Evolutionary conservation across 306 rosid genomes (phyloP), one percentile per base, ranked within the genome.

Genomic region (Rosa rugosa): DNA sequence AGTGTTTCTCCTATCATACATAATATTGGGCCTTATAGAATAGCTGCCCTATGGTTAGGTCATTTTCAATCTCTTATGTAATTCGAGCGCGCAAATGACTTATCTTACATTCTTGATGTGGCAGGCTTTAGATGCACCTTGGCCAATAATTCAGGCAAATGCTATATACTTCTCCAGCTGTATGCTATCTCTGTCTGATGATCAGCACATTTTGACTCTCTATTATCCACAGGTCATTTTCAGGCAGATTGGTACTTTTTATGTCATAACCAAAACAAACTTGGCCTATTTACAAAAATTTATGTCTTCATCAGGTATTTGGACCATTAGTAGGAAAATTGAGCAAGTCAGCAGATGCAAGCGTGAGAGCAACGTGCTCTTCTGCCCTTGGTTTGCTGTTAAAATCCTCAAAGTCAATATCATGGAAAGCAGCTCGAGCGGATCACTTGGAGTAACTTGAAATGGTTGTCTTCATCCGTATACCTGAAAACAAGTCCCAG

Each of bases 101-200:
- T 4, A 38, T 41, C 42, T 41, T 77, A 13, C 17, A 47, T 51
- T 46, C 75, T 79, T 81, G 75, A 79, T 78, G 87, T 64, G 75
- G 83, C 97, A 95, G 99, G 99, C 97, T 77, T 90, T 92, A 73
- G 99, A 95, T 83, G 98, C 99, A 78, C 95, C 98, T 11, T 95
- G 95, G 99, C 97, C 99, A 51, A 79, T 85, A 83, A 87, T 95
- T 77, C 98, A 95, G 76, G 97, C 99, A 81, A 95, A 95, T 85
- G 99, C 99, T 68, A 84, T 91, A 77, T 95, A 95, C 92, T 91
- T 92, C 80, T 84, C 90, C 41, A 85, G 98, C 81, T 86, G 99
- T 86, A 85, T 95, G 85, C 91, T 95, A 27, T 90, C 91, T 74
- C 76, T 85, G 44, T 89, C 95, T 4, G 93, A 91, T 71, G 90